Evolutionary conservation across 495 filamentous ascomycete genomes (phyloP), one percentile per base, ranked within the genome.

Genomic region (Gamarada debralockiae): DNA sequence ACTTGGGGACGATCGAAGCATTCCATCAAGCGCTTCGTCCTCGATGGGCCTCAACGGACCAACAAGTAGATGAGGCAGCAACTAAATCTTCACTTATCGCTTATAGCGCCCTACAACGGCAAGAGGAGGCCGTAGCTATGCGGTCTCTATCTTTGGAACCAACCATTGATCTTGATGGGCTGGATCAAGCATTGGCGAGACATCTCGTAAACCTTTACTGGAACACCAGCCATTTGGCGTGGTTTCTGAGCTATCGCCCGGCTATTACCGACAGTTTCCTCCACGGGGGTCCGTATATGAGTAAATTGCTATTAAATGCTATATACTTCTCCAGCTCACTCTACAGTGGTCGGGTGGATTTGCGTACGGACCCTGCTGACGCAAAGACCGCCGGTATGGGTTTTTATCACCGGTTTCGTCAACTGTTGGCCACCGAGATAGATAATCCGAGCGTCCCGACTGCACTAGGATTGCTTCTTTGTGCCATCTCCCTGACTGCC

Each of bases 271-370:
- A 66, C 0, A 62, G 67, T 45, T 66, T 71, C 56, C 49, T 57
- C 22, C 65, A 61, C 25, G 51, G 59, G 2, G 75, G 75, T 0
- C 72, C 72, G 3, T 74, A 73, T 38, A 73, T 70, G 44, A 72
- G 68, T 2, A 71, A 68, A 38, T 43, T 78, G 0, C 63, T 77
- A 0, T 61, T 77, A 0, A 77, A 77, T 47, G 72, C 73, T 3
- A 75, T 78, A 4, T 70, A 67, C 24, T 74, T 68, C 37, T 63
- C 55, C 0, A 67, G 67, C 0, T 70, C 72, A 1, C 72, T 74
- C 29, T 65, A 66, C 47, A 66, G 66, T 22, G 14, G 55, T 7
- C 55, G 66, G 0, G 48, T 49, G 2, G 67, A 70, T 17, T 42
- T 75, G 9, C 64, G 70, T 8, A 48, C 56, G 1, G 63, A 75